phyloP scores from a whole-genome alignment of 805 yeast species.

The Sugiyamaella valdiviana region DNA sequence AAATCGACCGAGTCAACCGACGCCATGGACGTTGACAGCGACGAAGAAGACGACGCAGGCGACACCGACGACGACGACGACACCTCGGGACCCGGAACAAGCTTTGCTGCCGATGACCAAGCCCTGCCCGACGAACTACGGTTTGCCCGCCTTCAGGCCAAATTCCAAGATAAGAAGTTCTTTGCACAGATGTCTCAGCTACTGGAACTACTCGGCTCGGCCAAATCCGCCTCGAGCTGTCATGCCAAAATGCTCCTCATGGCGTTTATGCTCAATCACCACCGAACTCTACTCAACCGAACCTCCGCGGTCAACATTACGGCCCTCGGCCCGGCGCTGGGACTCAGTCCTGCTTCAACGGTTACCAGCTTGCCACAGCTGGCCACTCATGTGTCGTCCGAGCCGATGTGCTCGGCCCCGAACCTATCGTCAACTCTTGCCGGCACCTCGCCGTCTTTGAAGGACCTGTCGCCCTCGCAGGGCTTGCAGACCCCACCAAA shows the following conservation, averaged over 20 bases:
- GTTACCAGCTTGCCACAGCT: background rate
- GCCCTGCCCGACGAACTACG: constrained; percentile 5
- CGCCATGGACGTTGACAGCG: constrained; percentile 3
- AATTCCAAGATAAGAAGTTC: constrained; percentile 11
- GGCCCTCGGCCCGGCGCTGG: background rate
- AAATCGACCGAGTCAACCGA: background rate
- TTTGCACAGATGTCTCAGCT: constrained; percentile 6
- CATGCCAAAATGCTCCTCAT: constrained; percentile 20
- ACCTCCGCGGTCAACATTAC: background rate
- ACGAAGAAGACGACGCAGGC: background rate
- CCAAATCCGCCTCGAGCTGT: constrained; percentile 14
- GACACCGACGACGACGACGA: background rate
- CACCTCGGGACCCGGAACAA: background rate
- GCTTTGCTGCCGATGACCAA: background rate
- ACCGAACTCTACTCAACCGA: constrained; percentile 2
- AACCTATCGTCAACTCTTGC: background rate
- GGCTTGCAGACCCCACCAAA: background rate
- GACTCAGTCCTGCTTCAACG: background rate
- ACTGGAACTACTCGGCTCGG: constrained; percentile 14
- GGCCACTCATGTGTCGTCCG: background rate
- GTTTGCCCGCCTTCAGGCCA: constrained; percentile 11
- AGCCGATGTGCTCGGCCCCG: background rate
- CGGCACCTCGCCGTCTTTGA: too few relatives aligned
- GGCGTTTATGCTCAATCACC: constrained; percentile 20
- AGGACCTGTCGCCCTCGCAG: too few relatives aligned